Percentiles rank a stretch among this genome's conserved stretches.
These are phyloP conservation scores for Pleurotus cornucopiae DNA, from an alignment of 768 basidiomycete genomes.

Conservation along the genomic window DNA sequence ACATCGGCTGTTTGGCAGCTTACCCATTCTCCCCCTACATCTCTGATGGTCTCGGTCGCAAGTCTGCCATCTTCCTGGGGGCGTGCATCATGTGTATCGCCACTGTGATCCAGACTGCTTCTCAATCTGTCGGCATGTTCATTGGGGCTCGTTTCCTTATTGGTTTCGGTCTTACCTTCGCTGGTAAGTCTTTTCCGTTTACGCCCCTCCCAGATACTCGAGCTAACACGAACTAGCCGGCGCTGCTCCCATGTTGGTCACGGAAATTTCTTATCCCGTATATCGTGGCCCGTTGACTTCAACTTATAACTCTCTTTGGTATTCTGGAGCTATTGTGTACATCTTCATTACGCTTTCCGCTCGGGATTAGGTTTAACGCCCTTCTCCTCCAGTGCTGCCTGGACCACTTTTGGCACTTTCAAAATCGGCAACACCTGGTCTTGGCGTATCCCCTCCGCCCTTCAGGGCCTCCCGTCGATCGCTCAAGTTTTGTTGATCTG, in stretches of 20 bases:
- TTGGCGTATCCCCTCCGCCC: conserved; percentile 77
- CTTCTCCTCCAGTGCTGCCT: conserved; percentile 52
- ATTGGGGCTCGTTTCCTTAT: conserved; percentile 78
- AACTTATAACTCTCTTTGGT: conserved; percentile 83
- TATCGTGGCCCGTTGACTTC: conserved; percentile 80
- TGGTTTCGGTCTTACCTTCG: conserved; percentile 74
- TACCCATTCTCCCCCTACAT: conserved; percentile 71
- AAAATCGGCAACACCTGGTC: conserved; percentile 64
- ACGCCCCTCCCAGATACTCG: neutral
- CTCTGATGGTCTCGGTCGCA: conserved; percentile 70
- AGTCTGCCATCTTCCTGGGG: conserved; percentile 61
- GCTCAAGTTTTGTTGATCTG: conserved; percentile 62
- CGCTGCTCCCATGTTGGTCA: conserved; percentile 80
- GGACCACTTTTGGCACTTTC: conserved; percentile 82
- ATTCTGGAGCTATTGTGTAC: conserved; percentile 74
- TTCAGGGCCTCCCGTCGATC: conserved; percentile 69
- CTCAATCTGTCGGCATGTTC: conserved; percentile 75
- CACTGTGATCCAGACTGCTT: conserved; percentile 64
- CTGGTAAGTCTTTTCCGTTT: conserved; percentile 30
- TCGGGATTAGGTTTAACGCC: neutral
- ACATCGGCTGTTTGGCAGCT: conserved; percentile 63
- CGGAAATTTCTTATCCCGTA: conserved; percentile 80
- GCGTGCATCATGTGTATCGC: conserved; percentile 68
- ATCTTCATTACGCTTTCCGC: conserved; percentile 18
- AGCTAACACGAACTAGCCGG: conserved; percentile 35